A percentile compares a stretch with the other conserved stretches of the same genome.
Evolutionary conservation across 139 green algal genomes (phyloP).

Genomic region (Axilococcus clingmanii): DNA sequence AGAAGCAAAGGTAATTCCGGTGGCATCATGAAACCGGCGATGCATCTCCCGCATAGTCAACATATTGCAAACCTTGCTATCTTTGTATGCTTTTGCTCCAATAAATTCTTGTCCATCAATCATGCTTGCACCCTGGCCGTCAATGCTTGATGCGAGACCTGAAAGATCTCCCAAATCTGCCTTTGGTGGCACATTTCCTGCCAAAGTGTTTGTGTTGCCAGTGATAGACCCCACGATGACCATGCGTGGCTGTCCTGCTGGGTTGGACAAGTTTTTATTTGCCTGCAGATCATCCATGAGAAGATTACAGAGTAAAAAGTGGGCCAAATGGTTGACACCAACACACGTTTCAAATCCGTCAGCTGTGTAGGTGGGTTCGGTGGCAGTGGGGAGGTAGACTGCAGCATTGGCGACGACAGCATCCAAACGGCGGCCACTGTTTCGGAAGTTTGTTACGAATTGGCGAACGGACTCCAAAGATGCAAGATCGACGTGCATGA

Average conservation of each 20-base stretch:
- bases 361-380: slow-evolving; percentile 74
- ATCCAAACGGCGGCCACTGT: slow-evolving; percentile 55
- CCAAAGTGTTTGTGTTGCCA: slow-evolving; percentile 93
- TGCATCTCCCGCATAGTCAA: slow-evolving; percentile 86
- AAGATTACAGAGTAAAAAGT: slow-evolving; percentile 86
- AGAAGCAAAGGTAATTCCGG: slow-evolving; percentile 70
- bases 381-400: slow-evolving; percentile 81
- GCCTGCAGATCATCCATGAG: slow-evolving; percentile 74
- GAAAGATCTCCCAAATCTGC: slow-evolving; percentile 82
- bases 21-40: slow-evolving; percentile 45
- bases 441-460: slow-evolving; percentile 70
- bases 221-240: slow-evolving; percentile 94
- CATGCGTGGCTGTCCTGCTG: slow-evolving; percentile 32
- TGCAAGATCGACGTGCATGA: slow-evolving; percentile 73
- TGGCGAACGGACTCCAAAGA: slow-evolving; percentile 65
- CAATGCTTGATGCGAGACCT: slow-evolving; percentile 53
- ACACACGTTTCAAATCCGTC: slow-evolving; percentile 83
- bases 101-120: slow-evolving; percentile 83
- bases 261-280: slow-evolving; percentile 36
- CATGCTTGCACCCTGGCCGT: slow-evolving; percentile 55
- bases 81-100: slow-evolving; percentile 96
- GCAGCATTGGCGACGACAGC: slow-evolving; percentile 87
- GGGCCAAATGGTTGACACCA: slow-evolving; percentile 81
- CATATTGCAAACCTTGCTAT: slow-evolving; percentile 97
- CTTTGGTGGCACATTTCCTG: slow-evolving; percentile 82